phyloP scores from a whole-genome alignment of 2,329 filamentous ascomycete species.

The Neonectria coccinea region DNA sequence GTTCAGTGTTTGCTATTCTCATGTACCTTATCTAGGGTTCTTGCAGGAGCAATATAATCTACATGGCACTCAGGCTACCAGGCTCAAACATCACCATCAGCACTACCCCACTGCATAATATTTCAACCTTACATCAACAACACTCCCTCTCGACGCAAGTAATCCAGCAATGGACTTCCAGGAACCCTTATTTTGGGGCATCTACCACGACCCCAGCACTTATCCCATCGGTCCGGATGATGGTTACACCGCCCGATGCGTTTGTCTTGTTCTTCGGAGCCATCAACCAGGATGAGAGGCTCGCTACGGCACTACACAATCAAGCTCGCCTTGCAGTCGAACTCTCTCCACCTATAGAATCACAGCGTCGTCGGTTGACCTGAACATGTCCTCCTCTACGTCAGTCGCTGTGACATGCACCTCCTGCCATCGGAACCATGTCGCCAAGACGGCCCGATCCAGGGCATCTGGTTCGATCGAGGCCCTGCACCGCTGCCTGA shows the following conservation, averaged over 20 bases:
- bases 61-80: background rate
- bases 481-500: background rate
- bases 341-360: conserved; percentile 1
- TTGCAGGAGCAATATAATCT: background rate
- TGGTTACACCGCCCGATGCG: conserved; percentile 1
- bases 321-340: background rate
- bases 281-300: background rate
- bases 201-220: background rate
- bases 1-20: background rate
- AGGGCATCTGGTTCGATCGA: background rate
- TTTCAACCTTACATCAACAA: background rate
- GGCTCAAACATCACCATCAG: background rate
- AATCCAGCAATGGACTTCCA: background rate
- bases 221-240: conserved; percentile 1
- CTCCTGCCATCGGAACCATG: conserved; percentile 6
- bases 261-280: conserved; percentile 2
- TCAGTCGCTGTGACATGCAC: background rate
- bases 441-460: conserved; percentile 16
- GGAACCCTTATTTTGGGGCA: background rate
- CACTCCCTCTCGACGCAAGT: background rate
- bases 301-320: background rate
- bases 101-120: background rate
- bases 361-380: background rate
- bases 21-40: background rate
- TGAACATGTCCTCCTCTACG: background rate